Percentiles rank a stretch among this genome's conserved stretches.
These are phyloP conservation scores for Tillandsia fasciculata DNA, from an alignment of 176 grass and related monocot species.

Conservation along the genomic window DNA sequence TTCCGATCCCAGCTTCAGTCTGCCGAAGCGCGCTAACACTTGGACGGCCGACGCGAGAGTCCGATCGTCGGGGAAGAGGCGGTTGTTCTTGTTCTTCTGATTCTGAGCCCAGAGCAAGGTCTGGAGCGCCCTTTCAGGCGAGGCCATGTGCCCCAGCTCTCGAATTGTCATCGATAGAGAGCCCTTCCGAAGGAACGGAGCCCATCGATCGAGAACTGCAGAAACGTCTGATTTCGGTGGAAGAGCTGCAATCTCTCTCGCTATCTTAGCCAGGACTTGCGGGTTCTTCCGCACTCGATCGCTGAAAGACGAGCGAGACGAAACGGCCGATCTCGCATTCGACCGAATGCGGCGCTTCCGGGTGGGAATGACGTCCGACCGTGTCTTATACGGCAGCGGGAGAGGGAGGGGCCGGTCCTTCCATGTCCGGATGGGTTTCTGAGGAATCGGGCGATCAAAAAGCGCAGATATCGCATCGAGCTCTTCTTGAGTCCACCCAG, in stretches of 20 bases:
- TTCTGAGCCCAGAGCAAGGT: constrained; percentile 66
- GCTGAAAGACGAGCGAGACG: constrained; percentile 32
- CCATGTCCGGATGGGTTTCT: constrained; percentile 16
- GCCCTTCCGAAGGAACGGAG: constrained; percentile 59
- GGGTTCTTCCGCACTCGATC: constrained; percentile 64
- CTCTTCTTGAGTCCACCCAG: constrained; percentile 50
- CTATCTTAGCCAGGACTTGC: constrained; percentile 43
- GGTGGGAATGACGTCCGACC: constrained; percentile 20
- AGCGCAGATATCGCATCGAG: constrained; percentile 71
- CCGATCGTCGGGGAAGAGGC: constrained; percentile 60
- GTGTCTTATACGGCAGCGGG: constrained; percentile 42
- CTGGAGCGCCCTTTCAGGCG: constrained; percentile 51
- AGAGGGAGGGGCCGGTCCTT: constrained; percentile 35
- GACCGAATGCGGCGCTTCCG: constrained; percentile 47
- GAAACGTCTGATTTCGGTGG: constrained; percentile 28
- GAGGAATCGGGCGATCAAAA: constrained; percentile 55
- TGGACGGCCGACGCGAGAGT: constrained; percentile 52
- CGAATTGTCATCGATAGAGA: constrained; percentile 77
- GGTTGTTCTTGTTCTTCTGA: constrained; percentile 39
- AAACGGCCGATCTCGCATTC: constrained; percentile 17
- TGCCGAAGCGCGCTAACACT: constrained; percentile 47
- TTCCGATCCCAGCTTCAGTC: constrained; percentile 33
- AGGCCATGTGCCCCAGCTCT: constrained; percentile 79
- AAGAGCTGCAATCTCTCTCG: constrained; percentile 47
- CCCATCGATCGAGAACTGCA: constrained; percentile 48